These are phyloP conservation scores for Bolboschoenoplectus hybrid DNA, from an alignment of 202 grass and related monocot genomes.

Conservation along the genomic window DNA sequence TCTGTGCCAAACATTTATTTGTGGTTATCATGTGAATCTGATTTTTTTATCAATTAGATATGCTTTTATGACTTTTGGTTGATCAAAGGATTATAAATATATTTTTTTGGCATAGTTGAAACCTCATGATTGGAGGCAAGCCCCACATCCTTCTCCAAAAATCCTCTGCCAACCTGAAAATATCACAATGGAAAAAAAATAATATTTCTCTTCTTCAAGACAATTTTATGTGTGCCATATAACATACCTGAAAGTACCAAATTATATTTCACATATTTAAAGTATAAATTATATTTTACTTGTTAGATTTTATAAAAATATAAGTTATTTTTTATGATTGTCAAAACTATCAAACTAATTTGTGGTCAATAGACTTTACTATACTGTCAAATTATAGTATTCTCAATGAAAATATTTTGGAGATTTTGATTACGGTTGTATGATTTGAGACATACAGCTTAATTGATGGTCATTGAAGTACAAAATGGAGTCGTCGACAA, in stretches of 20 bases:
- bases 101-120: not conserved
- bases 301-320: no score
- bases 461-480: no score
- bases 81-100: not conserved
- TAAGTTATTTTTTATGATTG: no score
- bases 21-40: not conserved
- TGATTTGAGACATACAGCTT: not conserved
- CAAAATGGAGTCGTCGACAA: not conserved
- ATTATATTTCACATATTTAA: no score
- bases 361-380: no score
- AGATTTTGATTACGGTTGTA: not conserved
- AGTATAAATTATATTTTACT: no score
- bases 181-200: no score
- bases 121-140: not conserved
- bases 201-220: no score
- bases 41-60: not conserved
- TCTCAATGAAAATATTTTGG: not conserved
- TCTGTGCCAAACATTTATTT: not conserved
- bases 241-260: no score
- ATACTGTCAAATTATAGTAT: not conserved
- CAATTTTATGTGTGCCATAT: no score
- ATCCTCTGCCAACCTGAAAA: not conserved
- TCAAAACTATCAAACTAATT: no score
- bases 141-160: not conserved
- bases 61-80: not conserved